Evolutionary conservation across 2,329 filamentous ascomycete species (phyloP).

Genomic region (Colletotrichum liaoningense): DNA sequence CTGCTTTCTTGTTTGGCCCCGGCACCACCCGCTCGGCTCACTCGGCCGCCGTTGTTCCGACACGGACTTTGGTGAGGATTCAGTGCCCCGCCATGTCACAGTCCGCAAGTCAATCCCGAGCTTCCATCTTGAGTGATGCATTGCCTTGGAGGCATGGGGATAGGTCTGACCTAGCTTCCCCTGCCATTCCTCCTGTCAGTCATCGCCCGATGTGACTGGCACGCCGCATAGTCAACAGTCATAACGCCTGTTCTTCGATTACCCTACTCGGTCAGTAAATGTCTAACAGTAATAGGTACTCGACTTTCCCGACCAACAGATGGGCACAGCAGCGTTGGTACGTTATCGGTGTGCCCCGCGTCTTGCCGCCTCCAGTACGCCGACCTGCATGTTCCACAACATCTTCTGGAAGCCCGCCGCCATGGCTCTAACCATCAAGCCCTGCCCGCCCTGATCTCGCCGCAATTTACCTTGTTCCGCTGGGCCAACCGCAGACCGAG

Average conservation of each 20-base stretch:
- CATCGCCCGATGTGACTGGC: neutral
- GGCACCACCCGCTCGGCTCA: slow-evolving; percentile 15
- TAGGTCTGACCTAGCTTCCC: neutral
- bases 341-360: neutral
- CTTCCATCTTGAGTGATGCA: neutral
- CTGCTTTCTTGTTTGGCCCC: neutral
- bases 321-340: slow-evolving; percentile 8
- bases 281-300: too few relatives aligned
- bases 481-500: slow-evolving; percentile 12
- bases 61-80: neutral
- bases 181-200: neutral
- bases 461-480: slow-evolving; percentile 1
- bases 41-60: slow-evolving; percentile 28
- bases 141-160: neutral
- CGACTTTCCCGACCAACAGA: neutral
- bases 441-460: slow-evolving; percentile 21
- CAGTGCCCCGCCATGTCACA: neutral
- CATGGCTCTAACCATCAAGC: neutral
- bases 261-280: too few relatives aligned
- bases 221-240: neutral
- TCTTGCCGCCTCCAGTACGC: neutral
- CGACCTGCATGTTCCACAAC: slow-evolving; percentile 12
- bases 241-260: neutral
- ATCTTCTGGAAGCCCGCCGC: slow-evolving; percentile 26
- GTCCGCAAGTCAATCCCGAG: neutral